Base-by-base conservation (phyloP, 352 stramenopile genomes). In the Phytophthora podocarpi region DNA sequence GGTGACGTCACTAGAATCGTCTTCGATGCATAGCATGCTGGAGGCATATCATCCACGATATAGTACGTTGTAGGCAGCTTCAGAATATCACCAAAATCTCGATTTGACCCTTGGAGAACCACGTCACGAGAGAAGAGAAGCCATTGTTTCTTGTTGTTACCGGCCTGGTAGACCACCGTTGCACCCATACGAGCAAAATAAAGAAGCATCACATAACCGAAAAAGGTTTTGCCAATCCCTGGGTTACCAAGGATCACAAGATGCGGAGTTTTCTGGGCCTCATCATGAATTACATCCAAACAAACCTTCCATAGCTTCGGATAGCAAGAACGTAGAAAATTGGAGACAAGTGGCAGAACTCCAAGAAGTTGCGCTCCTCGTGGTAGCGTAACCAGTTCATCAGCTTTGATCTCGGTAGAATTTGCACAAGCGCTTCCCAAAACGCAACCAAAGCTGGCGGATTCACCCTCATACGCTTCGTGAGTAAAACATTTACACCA, bases 201-300 rank as follows among this genome's bases (percentile, higher is more conserved):
- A 32, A 63, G 50, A 55, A 72, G 64, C 23, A 72, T 39, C 16
- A 70, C 27, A 55, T 46, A 70, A 30, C 50, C 56, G 32, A 72
- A 72, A 54, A 61, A 70, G 32, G 62, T 51, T 66, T 70, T 76
- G 37, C 62, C 62, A 20, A 70, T 72, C 2, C 59, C 67, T 56
- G 55, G 61, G 32, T 69, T 69, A n/a, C 62, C 67, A 20, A 76
- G 51, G 26, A 76, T 70, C 45, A 76, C 57, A n/a, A 76, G 50
- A 69, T 72, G 66, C 21, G 53, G 62, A 24, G 48, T 62, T 15
- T 68, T 71, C 4, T n/a, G 45, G 52, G 13, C 20, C 39, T 49
- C 13, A 59, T 49, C 50, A 26, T 49, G 43, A 12, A 76, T 58
- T 35, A 52, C 43, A n/a, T 47, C 4, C 24, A 5, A 21, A 39